Conservation (phyloP, 805 yeast species). For the Phaffomyces antillensis region DNA sequence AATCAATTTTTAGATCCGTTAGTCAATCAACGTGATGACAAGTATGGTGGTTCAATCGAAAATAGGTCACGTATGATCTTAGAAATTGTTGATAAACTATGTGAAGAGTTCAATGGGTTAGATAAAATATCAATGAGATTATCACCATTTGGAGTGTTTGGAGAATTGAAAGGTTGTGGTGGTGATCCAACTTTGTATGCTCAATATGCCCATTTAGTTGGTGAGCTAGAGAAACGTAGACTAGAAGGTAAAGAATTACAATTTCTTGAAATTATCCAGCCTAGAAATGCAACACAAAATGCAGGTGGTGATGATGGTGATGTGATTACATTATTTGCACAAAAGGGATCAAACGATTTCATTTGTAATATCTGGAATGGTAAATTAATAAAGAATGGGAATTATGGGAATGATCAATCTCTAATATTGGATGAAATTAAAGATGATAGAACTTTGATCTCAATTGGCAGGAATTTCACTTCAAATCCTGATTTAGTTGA, state of each 20-base stretch:
- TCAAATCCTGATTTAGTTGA: conserved; percentile 38
- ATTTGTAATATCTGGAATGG: conserved; percentile 17
- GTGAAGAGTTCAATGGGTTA: conserved; percentile 42
- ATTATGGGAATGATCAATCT: neutral
- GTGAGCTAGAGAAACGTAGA: conserved; percentile 7
- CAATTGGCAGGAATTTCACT: conserved; percentile 31
- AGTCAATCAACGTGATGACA: conserved; percentile 27
- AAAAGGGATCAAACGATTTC: conserved; percentile 8
- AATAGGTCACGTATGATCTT: conserved; percentile 33
- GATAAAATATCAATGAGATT: conserved; percentile 40
- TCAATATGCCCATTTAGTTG: conserved; percentile 30
- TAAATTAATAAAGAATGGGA: conserved; percentile 6
- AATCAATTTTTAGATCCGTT: no score
- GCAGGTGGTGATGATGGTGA: neutral
- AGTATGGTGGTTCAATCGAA: conserved; percentile 39
- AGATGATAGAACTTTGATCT: conserved; percentile 25
- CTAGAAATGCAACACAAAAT: neutral
- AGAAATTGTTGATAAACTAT: conserved; percentile 42
- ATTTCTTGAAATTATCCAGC: conserved; percentile 29
- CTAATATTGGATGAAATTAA: neutral
- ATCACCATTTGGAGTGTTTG: conserved; percentile 37
- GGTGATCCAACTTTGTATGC: neutral
- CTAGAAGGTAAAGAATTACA: conserved; percentile 20
- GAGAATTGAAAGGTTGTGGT: conserved; percentile 31
- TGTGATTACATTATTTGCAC: neutral